Conservation (phyloP, 163 green algal genomes). For the Picocystis sp. region DNA sequence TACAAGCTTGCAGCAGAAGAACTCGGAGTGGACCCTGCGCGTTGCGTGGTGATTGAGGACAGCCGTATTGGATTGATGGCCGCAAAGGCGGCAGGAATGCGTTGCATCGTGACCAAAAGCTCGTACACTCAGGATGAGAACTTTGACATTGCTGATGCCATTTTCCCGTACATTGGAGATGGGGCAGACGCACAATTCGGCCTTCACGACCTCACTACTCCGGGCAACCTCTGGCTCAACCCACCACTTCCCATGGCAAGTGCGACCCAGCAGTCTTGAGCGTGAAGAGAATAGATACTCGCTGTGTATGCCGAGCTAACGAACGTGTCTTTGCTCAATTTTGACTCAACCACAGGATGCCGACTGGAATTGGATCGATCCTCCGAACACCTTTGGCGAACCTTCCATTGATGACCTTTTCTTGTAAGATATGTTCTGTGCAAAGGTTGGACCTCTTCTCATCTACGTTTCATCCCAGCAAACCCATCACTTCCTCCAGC, state of each 20-base stretch:
- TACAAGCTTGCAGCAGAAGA: constrained; percentile 60
- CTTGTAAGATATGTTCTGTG: too few species aligned
- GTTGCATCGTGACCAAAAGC: constrained; percentile 78
- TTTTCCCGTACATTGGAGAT: constrained; percentile 70
- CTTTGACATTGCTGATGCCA: constrained; percentile 59
- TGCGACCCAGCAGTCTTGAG: too few species aligned
- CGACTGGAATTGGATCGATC: too few species aligned
- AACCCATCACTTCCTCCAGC: constrained; percentile 20
- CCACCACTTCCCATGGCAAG: constrained; percentile 9
- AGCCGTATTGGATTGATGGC: constrained; percentile 73
- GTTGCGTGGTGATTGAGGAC: constrained; percentile 93
- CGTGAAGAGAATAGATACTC: too few species aligned
- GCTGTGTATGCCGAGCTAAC: too few species aligned
- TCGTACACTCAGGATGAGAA: constrained; percentile 84
- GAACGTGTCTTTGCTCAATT: too few species aligned
- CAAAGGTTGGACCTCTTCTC: too few species aligned
- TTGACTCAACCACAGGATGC: too few species aligned
- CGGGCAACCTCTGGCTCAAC: constrained; percentile 22
- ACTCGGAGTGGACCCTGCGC: constrained; percentile 33
- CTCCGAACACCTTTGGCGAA: too few species aligned
- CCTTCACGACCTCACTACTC: constrained; percentile 42
- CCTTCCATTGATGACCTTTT: too few species aligned
- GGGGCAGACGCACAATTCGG: constrained; percentile 43
- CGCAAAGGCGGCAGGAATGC: constrained; percentile 87
- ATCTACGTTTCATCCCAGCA: too few species aligned